Evolutionary conservation across 2,329 filamentous ascomycete species (phyloP).

Genomic region (Fusarium avenaceum): DNA sequence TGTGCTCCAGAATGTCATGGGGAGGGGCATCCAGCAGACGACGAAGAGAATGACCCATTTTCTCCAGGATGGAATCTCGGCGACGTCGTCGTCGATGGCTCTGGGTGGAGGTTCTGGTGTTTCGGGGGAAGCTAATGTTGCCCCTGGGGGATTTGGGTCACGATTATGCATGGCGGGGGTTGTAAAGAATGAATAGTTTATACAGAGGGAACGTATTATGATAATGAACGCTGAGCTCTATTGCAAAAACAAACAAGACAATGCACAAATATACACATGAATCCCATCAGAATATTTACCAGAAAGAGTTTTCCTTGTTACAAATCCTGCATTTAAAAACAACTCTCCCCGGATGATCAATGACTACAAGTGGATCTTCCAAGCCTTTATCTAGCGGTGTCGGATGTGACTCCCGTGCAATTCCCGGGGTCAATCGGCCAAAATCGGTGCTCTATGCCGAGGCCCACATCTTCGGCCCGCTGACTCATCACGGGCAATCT

Average conservation of each 20-base stretch:
- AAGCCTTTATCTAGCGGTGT: slow-evolving; percentile 35
- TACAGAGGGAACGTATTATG: background rate
- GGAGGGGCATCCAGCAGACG: slow-evolving; percentile 49
- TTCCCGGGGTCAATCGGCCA: slow-evolving; percentile 27
- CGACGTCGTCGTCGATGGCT: slow-evolving; percentile 43
- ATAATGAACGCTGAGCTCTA: background rate
- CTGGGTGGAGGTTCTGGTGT: background rate
- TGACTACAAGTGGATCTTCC: background rate
- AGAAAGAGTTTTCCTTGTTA: background rate
- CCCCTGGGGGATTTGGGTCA: slow-evolving; percentile 22
- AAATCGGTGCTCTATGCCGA: slow-evolving; percentile 24
- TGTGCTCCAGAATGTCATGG: slow-evolving; percentile 50
- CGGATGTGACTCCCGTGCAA: slow-evolving; percentile 17
- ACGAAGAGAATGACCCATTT: slow-evolving; percentile 50
- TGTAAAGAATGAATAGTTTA: background rate
- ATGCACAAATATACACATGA: no score
- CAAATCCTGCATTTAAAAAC: background rate
- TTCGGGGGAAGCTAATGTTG: slow-evolving; percentile 1
- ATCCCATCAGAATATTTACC: background rate
- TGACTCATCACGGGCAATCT: slow-evolving; percentile 42
- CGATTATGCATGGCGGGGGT: slow-evolving; percentile 9
- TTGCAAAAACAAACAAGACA: background rate
- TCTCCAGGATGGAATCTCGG: slow-evolving; percentile 42
- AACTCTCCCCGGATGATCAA: background rate
- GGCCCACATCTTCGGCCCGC: background rate